Evolutionary conservation across 768 basidiomycete species (phyloP), one percentile per base, ranked within the genome.

Genomic region (Lactarius deliciosus): DNA sequence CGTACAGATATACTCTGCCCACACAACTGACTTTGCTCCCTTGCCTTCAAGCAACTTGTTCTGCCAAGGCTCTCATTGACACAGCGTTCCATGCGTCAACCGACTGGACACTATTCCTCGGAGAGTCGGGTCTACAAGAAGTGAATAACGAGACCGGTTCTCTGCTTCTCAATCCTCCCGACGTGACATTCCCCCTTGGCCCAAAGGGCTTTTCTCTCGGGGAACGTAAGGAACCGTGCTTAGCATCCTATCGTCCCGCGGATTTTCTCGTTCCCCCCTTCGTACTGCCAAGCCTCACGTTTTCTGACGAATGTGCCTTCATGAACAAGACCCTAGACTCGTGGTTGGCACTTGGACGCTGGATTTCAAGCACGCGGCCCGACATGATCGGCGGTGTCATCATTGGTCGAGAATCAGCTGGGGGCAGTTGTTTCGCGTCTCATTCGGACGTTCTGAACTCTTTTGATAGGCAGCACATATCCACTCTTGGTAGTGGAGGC

Each of bases 251-350:
- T 25, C 78, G 78, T 36, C 73, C 79, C 30, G 85, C 83, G 3
- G 73, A 77, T 4, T 85, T 83, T 73, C 76, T 91, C 2, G 72
- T 84, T 3, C 90, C 90, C 18, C 89, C 89, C 2, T 85, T 90
- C 67, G 76, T 87, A 7, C 69, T 83, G 36, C 82, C 82, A 11
- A 66, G 75, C 1, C 61, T 73, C 22, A 72, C 70, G 38, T 68
- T 73, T 56, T 75, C 71, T 75, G 75, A 76, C 16, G 74, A 38
- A 47, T 60, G 28, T 47, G 74, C 56, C 69, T 74, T 45, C 20
- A 38, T 55, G 30, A 63, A 63, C 5, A 16, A 61, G n/a, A 62
- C 57, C n/a, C 58, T 64, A 13, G 69, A 72, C 36, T 64, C 71
- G 13, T 79, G 78, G 79, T 38, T 64, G 16, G 50, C 67, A 1